phyloP scores from a whole-genome alignment of 2,329 filamentous ascomycete species.

The Sarocladium kiliense region DNA sequence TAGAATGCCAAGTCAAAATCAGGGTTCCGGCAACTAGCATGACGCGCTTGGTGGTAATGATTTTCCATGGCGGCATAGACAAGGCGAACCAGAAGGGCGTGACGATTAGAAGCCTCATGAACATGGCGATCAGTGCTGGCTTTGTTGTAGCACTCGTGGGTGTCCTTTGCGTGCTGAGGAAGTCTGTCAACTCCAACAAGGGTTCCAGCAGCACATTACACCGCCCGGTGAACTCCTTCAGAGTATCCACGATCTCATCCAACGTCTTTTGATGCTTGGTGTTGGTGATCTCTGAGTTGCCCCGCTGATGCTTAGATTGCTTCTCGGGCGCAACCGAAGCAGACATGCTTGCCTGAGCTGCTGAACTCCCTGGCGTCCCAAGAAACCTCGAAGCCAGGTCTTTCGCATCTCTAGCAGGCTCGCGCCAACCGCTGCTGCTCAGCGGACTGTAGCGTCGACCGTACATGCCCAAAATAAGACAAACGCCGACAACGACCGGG shows the following conservation, averaged over 20 bases:
- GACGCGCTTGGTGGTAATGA: constrained; percentile 83
- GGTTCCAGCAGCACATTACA: constrained; percentile 92
- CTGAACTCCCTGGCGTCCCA: background rate
- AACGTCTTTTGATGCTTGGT: constrained; percentile 86
- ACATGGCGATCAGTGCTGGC: constrained; percentile 82
- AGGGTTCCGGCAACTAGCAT: constrained; percentile 83
- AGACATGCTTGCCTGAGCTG: constrained; percentile 18
- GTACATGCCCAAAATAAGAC: constrained; percentile 89
- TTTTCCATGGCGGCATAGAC: constrained; percentile 73
- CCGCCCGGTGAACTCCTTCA: constrained; percentile 83
- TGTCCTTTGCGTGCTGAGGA: constrained; percentile 83
- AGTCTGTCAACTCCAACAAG: constrained; percentile 82
- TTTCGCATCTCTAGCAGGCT: constrained; percentile 35
- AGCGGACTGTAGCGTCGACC: constrained; percentile 82
- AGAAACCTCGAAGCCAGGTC: constrained; percentile 17
- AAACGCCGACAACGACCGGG: constrained; percentile 73
- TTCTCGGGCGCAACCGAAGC: constrained; percentile 21
- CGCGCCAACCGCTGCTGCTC: constrained; percentile 73
- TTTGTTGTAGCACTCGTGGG: constrained; percentile 87
- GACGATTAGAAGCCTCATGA: constrained; percentile 81
- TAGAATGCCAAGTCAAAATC: constrained; percentile 85
- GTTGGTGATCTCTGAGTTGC: constrained; percentile 52
- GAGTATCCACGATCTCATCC: constrained; percentile 92
- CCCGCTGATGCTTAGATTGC: constrained; percentile 35
- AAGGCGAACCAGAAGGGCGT: constrained; percentile 84